Base-by-base conservation (phyloP, 1,284 basidiomycete species). In the Boletus sp. region DNA sequence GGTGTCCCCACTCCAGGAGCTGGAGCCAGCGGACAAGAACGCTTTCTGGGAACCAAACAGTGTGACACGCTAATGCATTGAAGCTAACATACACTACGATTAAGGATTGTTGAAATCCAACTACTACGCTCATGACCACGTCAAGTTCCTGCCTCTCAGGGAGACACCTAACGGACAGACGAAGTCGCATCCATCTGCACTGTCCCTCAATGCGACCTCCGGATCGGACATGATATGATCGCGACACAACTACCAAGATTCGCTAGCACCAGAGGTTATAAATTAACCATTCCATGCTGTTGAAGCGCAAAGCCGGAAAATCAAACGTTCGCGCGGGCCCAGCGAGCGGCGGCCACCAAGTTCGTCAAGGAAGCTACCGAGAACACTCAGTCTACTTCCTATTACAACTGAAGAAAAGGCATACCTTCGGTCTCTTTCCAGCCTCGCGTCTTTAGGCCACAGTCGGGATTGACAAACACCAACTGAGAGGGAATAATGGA, bases 401-500 rank as follows among this genome's bases (percentile, higher is more conserved):
- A 40, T 25, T 4, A 30, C 21, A 47, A 53, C 44, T n/a, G 6
- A 47, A 56, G 43, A 65, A 25, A 31, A 59, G 28, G 58, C 62
- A 37, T 62, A 76, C 81, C 80, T 82, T 97, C 93, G 61, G 94
- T 97, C 85, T 98, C 96, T 78, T 91, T 89, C 96, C 95, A 97
- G 67, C 89, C 93, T 83, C 95, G 94, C 72, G 95, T 97, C 87
- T 96, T 96, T 68, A 93, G 80, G 78, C 91, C 91, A 70, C 91
- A 93, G 76, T 93, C 91, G 64, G 97, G 97, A 87, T 98, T 98
- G 80, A 98, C 84, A 77, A 95, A 93, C 78, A 94, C 86, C 63
- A 95, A 83, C 64, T 90, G 84, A 69, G 84, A 82, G 64, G 91
- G 88, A 69, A 97, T 87, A 72, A 91, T 89, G 63, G 81, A 80